These are phyloP conservation scores for Cercospora sp. DNA, from an alignment of 2,329 filamentous ascomycete species.

Conservation along the genomic window DNA sequence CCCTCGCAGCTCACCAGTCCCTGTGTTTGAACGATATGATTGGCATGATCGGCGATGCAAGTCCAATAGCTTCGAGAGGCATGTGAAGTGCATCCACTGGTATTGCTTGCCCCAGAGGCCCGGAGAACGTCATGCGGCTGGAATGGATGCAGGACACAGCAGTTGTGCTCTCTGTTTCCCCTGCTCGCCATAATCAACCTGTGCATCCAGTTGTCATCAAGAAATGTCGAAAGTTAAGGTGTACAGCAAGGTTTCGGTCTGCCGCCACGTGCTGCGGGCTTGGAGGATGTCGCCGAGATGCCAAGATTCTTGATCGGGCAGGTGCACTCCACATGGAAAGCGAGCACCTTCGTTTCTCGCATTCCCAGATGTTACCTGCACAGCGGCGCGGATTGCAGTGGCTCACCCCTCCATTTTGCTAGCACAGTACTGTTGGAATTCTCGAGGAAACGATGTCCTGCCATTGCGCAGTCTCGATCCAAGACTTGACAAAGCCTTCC, in stretches of 20 bases:
- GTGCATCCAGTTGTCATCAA: not conserved
- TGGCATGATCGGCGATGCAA: too few species aligned
- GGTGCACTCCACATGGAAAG: not conserved
- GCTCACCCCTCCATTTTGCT: not conserved
- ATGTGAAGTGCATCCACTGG: too few species aligned
- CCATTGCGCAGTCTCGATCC: not conserved
- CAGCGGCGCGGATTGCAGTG: not conserved
- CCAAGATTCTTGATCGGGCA: not conserved
- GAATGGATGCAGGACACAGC: not conserved
- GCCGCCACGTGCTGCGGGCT: not conserved
- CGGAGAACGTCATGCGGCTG: not conserved
- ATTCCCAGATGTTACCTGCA: not conserved
- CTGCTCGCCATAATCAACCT: not conserved
- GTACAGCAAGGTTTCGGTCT: not conserved
- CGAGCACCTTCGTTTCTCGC: not conserved
- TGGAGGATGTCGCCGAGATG: not conserved
- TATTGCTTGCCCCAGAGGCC: too few species aligned
- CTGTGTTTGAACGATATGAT: too few species aligned
- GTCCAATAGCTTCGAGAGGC: too few species aligned
- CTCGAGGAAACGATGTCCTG: not conserved
- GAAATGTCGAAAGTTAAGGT: not conserved
- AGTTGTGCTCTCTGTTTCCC: too few species aligned
- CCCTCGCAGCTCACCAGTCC: too few species aligned
- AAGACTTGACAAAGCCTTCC: not conserved
- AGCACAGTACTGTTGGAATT: not conserved